A percentile compares a stretch with the other conserved stretches of the same genome.
These are phyloP conservation scores for Plasmodium knowlesi DNA, from an alignment of 169 alveolate genomes.

Conservation along the genomic window DNA sequence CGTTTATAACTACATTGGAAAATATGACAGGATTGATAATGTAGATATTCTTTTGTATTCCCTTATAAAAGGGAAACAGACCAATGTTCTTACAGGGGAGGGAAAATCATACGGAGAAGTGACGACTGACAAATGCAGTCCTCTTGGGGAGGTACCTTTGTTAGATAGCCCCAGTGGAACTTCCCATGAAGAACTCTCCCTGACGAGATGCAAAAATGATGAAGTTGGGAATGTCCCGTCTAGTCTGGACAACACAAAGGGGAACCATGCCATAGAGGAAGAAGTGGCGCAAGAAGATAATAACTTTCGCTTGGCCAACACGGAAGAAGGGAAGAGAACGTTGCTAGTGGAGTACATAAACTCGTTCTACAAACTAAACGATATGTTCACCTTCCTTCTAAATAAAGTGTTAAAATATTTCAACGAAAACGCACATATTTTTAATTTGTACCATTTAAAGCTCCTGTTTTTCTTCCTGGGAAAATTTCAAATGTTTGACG, in stretches of 20 bases:
- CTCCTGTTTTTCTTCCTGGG: slow-evolving; percentile 39
- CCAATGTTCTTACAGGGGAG: not conserved
- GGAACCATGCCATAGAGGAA: not conserved
- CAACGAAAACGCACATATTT: slow-evolving; percentile 13
- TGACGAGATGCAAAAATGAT: not conserved
- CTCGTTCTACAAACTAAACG: slow-evolving; percentile 44
- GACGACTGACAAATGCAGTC: not conserved
- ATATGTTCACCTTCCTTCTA: slow-evolving; percentile 44
- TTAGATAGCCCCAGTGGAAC: not conserved
- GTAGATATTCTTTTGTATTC: slow-evolving; percentile 51
- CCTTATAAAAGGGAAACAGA: slow-evolving; percentile 9
- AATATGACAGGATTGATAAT: slow-evolving; percentile 21
- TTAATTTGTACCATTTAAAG: slow-evolving; percentile 49
- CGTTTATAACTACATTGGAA: slow-evolving; percentile 36
- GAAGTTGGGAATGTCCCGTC: not conserved
- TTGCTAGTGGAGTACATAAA: slow-evolving; percentile 54
- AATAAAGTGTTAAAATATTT: slow-evolving; percentile 33
- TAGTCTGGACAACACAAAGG: not conserved
- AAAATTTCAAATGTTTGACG: slow-evolving; percentile 33
- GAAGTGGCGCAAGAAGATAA: not conserved
- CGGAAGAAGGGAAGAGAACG: slow-evolving; percentile 9
- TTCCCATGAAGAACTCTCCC: not conserved
- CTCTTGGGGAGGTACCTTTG: not conserved
- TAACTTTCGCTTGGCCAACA: not conserved
- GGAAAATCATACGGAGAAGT: not conserved